Base-by-base conservation (phyloP, 805 yeast species). In the Lachancea sp. region DNA sequence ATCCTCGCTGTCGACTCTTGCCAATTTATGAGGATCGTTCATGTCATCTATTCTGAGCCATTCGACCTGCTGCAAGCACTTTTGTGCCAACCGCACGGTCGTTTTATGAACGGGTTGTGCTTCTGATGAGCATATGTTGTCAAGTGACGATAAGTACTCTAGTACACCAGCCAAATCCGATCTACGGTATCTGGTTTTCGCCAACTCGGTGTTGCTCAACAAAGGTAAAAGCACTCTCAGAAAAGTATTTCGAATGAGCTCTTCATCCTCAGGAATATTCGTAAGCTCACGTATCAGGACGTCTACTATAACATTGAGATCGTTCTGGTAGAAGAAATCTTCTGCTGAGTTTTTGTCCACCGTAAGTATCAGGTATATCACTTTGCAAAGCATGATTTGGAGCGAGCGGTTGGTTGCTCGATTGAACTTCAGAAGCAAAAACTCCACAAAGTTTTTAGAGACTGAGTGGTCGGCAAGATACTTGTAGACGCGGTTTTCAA, bases 231-330 rank as follows among this genome's bases (percentile, higher is more conserved):
- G 54, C 2, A 89, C 88, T 46, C 93, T 72, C 35, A 90, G 65
- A 55, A 83, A 88, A 10, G 88, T 78, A 56, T 82, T 81, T 44
- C 85, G 77, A 34, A 81, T 65, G 9, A 74, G 65, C 46, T 74
- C 82, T 32, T 78, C 77, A 17, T 75, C 77, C 11, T 71, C 74
- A 18, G 89, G 77, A 34, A 87, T 63, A 56, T 90, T 81, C 52
- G 76, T 75, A 44, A 91, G 69, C 58, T 90, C 96, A 43, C 98
- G 69, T 1, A 90, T 71, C 42, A 90, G 71, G 9, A 90, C 89
- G 57, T 88, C 96, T 12, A 85, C 80, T 46, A 90, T 73, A 6
- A 90, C 95, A 54, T 83, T 81, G 47, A 90, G 66, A 60, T 90
- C 98, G 56, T 90, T 90, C 49, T 86, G 70, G 59, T 90, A 90